phyloP scores from a whole-genome alignment of 2,329 filamentous ascomycete species.

The Calonectria ilicicola region DNA sequence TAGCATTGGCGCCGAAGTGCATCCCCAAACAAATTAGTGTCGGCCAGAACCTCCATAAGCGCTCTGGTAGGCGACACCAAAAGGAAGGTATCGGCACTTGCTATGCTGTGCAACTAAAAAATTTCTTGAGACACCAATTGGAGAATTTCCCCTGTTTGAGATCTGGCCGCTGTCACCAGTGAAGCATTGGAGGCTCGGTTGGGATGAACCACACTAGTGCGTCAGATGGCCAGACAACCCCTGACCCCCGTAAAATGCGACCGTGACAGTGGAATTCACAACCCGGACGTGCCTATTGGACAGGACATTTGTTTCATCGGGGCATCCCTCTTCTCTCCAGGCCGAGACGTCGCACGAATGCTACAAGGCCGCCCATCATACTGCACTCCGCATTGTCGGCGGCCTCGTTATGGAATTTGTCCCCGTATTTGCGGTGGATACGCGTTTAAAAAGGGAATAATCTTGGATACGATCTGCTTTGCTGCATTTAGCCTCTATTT shows the following conservation, averaged over 20 bases:
- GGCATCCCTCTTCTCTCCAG: background rate
- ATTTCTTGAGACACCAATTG: background rate
- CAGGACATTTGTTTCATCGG: background rate
- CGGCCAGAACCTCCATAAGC: background rate
- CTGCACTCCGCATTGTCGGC: slow-evolving; percentile 3
- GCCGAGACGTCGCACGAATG: background rate
- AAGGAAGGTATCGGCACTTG: background rate
- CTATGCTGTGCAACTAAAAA: background rate
- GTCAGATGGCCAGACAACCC: slow-evolving; percentile 7
- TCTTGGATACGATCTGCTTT: background rate
- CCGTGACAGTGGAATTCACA: background rate
- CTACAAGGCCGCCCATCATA: background rate
- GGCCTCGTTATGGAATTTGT: background rate
- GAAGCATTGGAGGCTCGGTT: background rate
- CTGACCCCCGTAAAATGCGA: slow-evolving; percentile 3
- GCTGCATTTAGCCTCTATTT: background rate
- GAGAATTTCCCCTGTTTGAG: slow-evolving; percentile 15
- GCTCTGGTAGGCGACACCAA: slow-evolving; percentile 11
- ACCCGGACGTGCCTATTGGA: background rate
- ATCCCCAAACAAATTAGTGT: slow-evolving; percentile 7
- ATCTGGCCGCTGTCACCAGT: background rate
- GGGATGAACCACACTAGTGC: slow-evolving; percentile 21
- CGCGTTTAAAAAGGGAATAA: background rate
- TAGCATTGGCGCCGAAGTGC: background rate
- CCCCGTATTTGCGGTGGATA: background rate